Conservation (phyloP, 331 rosid species). For the Acacia concinna region DNA sequence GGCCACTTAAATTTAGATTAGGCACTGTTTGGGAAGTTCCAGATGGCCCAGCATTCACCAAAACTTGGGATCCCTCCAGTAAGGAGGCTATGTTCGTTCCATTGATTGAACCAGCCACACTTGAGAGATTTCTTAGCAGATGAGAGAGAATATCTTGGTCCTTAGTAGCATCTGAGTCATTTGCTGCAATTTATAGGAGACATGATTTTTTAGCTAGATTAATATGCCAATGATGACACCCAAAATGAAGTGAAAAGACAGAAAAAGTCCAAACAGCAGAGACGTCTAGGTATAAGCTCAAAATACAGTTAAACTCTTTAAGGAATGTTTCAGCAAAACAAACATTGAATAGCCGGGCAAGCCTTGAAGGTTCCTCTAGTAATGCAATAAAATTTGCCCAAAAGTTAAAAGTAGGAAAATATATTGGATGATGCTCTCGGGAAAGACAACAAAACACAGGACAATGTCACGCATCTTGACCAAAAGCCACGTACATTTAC, state of each 20-base stretch:
- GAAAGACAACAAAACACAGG: constrained; percentile 5
- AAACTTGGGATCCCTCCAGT: constrained; percentile 54
- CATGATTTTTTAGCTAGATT: constrained; percentile 35
- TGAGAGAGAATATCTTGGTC: constrained; percentile 75
- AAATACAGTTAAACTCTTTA: constrained; percentile 2
- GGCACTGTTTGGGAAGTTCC: constrained; percentile 42
- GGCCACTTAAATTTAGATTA: constrained; percentile 42
- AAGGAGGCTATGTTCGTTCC: constrained; percentile 55
- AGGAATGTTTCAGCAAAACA: constrained; percentile 19
- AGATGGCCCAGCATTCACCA: constrained; percentile 49
- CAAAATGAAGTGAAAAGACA: constrained; percentile 28
- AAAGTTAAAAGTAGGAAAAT: not conserved
- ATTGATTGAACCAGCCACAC: constrained; percentile 49
- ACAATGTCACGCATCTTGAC: constrained; percentile 10
- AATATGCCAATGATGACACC: constrained; percentile 33
- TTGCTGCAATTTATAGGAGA: constrained; percentile 60
- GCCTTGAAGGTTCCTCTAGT: not conserved
- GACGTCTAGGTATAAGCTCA: not conserved
- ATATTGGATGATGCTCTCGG: constrained; percentile 2
- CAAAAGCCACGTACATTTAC: not conserved
- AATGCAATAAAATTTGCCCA: not conserved
- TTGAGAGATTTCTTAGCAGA: constrained; percentile 63
- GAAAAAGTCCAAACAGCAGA: constrained; percentile 26
- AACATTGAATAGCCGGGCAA: not conserved
- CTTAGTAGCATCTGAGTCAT: constrained; percentile 53